These are phyloP conservation scores for Curvularia hawaiiensis DNA, from an alignment of 2,329 filamentous ascomycete genomes.

Conservation along the genomic window DNA sequence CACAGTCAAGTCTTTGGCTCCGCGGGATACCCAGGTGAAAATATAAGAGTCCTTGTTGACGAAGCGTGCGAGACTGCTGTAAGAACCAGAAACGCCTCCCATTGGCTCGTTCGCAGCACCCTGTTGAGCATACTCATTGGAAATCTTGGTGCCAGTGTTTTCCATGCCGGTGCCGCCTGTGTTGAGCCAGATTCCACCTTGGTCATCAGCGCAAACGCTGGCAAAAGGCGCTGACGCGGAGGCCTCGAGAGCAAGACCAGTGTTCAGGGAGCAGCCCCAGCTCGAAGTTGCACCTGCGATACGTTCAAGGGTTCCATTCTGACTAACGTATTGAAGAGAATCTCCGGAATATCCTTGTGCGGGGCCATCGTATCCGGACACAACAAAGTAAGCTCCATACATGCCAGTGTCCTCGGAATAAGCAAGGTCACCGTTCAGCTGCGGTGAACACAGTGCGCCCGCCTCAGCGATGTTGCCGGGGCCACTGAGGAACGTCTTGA, in stretches of 20 bases:
- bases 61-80: slow-evolving; percentile 62
- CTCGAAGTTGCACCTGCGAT: slow-evolving; percentile 60
- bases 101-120: slow-evolving; percentile 63
- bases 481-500: slow-evolving; percentile 65
- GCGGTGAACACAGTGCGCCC: slow-evolving; percentile 58
- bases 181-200: slow-evolving; percentile 69
- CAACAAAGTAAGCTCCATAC: slow-evolving; percentile 67
- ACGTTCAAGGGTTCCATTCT: slow-evolving; percentile 56
- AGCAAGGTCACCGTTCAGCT: slow-evolving; percentile 67
- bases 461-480: slow-evolving; percentile 56
- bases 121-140: slow-evolving; percentile 67
- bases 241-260: slow-evolving; percentile 66
- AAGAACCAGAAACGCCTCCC: slow-evolving; percentile 68
- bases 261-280: slow-evolving; percentile 70
- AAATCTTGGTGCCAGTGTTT: slow-evolving; percentile 65
- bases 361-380: slow-evolving; percentile 62
- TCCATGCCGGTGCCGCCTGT: slow-evolving; percentile 64
- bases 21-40: slow-evolving; percentile 67
- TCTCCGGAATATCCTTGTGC: slow-evolving; percentile 65
- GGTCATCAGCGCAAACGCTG: slow-evolving; percentile 65
- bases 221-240: slow-evolving; percentile 64
- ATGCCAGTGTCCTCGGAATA: slow-evolving; percentile 61
- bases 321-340: slow-evolving; percentile 57
- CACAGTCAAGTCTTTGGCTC: slow-evolving; percentile 59
- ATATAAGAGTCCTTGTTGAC: slow-evolving; percentile 59